Base-by-base conservation (phyloP, 306 rosid species). In the Mucuna pruriens region DNA sequence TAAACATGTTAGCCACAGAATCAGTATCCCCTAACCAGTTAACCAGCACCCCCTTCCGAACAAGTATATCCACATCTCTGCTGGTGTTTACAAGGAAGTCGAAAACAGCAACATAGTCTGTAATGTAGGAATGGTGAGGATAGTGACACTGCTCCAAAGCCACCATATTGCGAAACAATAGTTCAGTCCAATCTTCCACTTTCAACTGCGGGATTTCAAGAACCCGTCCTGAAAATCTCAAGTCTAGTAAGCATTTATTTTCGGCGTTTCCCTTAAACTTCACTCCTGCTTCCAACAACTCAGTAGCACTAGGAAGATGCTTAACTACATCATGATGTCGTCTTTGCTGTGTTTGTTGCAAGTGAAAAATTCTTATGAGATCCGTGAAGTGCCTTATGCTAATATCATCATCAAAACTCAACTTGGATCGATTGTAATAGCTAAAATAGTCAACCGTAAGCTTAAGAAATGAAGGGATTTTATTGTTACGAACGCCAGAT, bases 341-440 rank as follows among this genome's bases (percentile, higher is more conserved):
- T 3, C 2, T 70, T 31, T 19, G 2, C 3, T 9, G 23, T 2
- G 84, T 51, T 7, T 61, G 75, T 42, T 72, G 73, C 52, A 78
- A 49, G 34, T 82, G 75, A 40, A 86, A 78, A 0, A 13, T 17
- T 71, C 84, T 78, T 29, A 86, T 9, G 0, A 86, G 34, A 82
- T 86, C 86, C 6, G 89, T 82, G 72, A 86, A 86, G 65, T 86
- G 84, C 3, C 17, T 42, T n/a, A 82, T 86, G 13, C 23, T 82
- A 12, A 17, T 51, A 12, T 61, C 17, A 31, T 26, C 20, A 67
- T 5, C 1, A 38, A 2, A 19, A 9, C 0, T 4, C 61, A 82
- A 73, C 0, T 79, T 44, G 16, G 62, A 22, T 7, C 3, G 31
- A 73, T 82, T 86, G 72, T 73, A 86, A n/a, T 17, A 9, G 0